Conservation (phyloP, 305 asterid genomes). For the Solanum aculeatissimum region DNA sequence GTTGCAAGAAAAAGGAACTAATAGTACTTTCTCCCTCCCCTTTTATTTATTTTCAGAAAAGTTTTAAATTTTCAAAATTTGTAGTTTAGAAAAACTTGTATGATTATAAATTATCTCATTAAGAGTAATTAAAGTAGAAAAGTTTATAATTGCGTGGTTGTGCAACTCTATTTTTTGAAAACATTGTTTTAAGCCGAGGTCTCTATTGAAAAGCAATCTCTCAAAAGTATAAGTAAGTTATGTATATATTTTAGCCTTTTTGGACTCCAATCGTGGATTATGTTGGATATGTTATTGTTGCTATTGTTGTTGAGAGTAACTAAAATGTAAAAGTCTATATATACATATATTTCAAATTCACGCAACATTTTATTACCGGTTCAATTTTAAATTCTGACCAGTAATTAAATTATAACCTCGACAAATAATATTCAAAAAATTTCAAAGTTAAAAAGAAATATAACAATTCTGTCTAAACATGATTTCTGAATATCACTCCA, state of each 20-base stretch:
- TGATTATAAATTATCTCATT: background rate
- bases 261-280: accelerated
- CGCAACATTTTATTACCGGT: background rate
- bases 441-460: background rate
- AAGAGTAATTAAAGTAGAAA: background rate
- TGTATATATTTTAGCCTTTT: background rate
- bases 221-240: background rate
- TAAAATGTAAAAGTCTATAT: background rate
- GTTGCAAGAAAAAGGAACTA: background rate
- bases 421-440: background rate
- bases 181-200: background rate
- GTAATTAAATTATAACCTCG: too few species aligned
- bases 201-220: background rate
- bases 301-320: background rate
- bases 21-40: background rate
- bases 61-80: background rate
- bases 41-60: background rate
- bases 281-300: background rate
- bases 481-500: background rate
- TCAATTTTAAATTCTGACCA: background rate
- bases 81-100: background rate
- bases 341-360: background rate
- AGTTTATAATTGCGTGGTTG: background rate
- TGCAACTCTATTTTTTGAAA: background rate
- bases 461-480: background rate